Conservation (phyloP, 306 rosid genomes). For the Echinosophora koreensis region DNA sequence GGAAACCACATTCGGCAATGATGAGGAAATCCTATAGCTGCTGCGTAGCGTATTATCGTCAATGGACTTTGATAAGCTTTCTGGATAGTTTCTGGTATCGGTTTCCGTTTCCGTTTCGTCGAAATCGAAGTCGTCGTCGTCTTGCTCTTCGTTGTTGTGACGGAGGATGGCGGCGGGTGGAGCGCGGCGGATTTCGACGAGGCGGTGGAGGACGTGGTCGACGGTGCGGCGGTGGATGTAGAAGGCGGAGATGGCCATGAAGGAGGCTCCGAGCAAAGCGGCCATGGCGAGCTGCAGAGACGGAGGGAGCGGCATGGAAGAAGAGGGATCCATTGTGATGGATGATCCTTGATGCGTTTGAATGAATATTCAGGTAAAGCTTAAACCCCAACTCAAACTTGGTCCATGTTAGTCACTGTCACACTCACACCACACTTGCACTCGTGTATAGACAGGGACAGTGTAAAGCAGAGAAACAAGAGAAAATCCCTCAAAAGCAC, state of each 20-base stretch:
- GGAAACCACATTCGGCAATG: constrained; percentile 69
- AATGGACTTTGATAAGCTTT: constrained; percentile 52
- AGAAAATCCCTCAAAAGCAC: too few species aligned
- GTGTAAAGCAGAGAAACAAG: too few species aligned
- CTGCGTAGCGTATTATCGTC: constrained; percentile 55
- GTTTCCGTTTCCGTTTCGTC: constrained; percentile 36
- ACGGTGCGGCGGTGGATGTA: constrained; percentile 86
- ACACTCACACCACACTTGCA: too few species aligned
- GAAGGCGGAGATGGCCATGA: constrained; percentile 86
- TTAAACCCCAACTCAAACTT: neutral
- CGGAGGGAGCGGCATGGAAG: constrained; percentile 54
- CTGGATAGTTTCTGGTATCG: constrained; percentile 32
- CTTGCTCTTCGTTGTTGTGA: neutral
- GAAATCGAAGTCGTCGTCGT: constrained; percentile 37
- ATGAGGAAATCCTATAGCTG: constrained; percentile 61
- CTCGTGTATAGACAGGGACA: too few species aligned
- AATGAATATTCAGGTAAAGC: neutral
- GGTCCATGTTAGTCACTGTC: too few species aligned
- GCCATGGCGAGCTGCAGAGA: constrained; percentile 77
- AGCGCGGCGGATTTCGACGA: constrained; percentile 67
- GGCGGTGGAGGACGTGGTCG: constrained; percentile 72
- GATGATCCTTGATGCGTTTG: neutral
- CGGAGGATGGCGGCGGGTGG: neutral
- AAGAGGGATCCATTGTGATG: constrained; percentile 52
- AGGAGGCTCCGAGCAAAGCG: constrained; percentile 73